phyloP scores from a whole-genome alignment of 371 early-diverging fungal genomes.

The Batrachochytrium dendrobatidis region DNA sequence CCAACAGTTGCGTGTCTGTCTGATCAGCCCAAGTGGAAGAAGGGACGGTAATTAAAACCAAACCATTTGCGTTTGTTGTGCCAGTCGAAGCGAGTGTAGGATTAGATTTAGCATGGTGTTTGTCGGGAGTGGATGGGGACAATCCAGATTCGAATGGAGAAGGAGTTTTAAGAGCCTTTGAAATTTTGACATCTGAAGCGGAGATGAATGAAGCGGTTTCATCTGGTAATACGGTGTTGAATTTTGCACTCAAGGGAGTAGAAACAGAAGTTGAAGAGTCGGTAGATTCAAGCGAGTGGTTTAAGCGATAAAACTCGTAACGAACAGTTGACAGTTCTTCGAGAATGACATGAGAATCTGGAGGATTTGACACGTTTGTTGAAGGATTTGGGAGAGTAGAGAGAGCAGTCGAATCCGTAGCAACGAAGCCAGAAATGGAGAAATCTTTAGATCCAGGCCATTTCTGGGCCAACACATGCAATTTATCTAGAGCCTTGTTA shows the following conservation, averaged over 20 bases:
- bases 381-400: not conserved
- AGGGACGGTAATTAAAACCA: slow-evolving; percentile 36
- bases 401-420: not conserved
- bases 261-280: not conserved
- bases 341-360: slow-evolving; percentile 15
- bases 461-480: slow-evolving; percentile 23
- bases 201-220: not conserved
- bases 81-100: not conserved
- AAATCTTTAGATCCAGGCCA: slow-evolving; percentile 17
- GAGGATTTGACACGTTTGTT: not conserved
- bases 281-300: not conserved
- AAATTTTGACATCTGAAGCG: not conserved
- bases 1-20: slow-evolving; percentile 30
- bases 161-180: not conserved
- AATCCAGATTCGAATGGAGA: not conserved
- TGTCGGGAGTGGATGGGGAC: no score
- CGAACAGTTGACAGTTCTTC: slow-evolving; percentile 6
- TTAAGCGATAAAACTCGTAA: slow-evolving; percentile 22
- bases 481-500: slow-evolving; percentile 22
- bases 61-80: slow-evolving; percentile 29
- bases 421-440: not conserved
- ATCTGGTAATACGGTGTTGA: no score
- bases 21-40: slow-evolving; percentile 20
- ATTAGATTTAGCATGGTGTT: not conserved
- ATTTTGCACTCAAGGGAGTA: no score